Percentiles rank a stretch among this genome's conserved stretches.
Conservation (phyloP, 352 stramenopile genomes). For the Phytopythium cucurbitacearum region DNA sequence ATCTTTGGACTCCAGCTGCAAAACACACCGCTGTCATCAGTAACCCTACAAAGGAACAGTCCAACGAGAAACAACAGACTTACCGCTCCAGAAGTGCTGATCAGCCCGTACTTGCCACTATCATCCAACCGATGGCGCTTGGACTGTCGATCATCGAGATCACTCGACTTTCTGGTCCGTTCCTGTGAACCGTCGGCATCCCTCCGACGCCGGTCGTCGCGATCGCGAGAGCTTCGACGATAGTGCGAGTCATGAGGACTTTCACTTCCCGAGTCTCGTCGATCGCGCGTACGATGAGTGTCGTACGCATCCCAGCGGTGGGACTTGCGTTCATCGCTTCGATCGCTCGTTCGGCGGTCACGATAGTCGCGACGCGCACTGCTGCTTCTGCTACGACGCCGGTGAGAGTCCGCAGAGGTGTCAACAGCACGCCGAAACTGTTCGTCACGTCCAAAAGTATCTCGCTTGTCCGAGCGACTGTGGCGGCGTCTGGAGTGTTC, state of each 20-base stretch:
- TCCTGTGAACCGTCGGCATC: not conserved
- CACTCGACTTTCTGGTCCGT: not conserved
- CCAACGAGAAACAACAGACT: not conserved
- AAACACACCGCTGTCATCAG: not conserved
- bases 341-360: too few species aligned
- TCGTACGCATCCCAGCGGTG: too few species aligned
- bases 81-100: conserved; percentile 50
- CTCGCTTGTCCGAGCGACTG: too few species aligned
- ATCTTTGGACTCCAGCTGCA: conserved; percentile 55
- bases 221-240: not conserved
- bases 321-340: too few species aligned
- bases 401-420: too few species aligned
- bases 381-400: too few species aligned
- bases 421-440: too few species aligned
- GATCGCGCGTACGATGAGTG: not conserved
- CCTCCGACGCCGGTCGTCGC: not conserved
- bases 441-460: too few species aligned
- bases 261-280: not conserved
- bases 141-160: conserved; percentile 4
- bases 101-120: conserved; percentile 59
- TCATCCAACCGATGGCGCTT: conserved; percentile 5
- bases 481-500: too few species aligned
- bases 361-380: too few species aligned
- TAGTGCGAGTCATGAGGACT: conserved; percentile 5
- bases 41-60: conserved; percentile 1